Conservation (phyloP, 768 basidiomycete genomes). For the Tricholoma hemisulphureum region DNA sequence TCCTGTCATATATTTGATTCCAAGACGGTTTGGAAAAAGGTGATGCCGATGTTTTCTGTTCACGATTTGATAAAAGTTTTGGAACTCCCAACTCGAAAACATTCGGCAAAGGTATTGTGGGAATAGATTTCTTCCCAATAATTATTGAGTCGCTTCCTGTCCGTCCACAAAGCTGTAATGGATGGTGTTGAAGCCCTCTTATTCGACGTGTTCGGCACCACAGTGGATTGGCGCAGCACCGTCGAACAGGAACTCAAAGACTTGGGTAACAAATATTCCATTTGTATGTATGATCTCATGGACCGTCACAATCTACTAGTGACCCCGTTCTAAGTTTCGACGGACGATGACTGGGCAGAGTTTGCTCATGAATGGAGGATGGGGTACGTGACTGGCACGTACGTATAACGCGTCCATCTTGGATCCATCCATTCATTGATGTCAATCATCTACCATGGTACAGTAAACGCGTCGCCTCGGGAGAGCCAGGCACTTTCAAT, state of each 20-base stretch:
- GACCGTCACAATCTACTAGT: background rate
- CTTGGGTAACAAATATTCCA: slow-evolving; percentile 26
- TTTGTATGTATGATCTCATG: slow-evolving; percentile 19
- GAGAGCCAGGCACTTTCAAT: slow-evolving; percentile 47
- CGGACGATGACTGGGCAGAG: slow-evolving; percentile 38
- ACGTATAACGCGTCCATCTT: slow-evolving; percentile 13
- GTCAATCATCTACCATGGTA: background rate
- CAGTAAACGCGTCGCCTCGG: slow-evolving; percentile 44
- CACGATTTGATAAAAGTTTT: too few species aligned
- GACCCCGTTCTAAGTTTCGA: slow-evolving; percentile 2
- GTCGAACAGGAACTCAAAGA: slow-evolving; percentile 31
- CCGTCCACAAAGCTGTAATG: too few species aligned
- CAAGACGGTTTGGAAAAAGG: too few species aligned
- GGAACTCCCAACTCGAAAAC: too few species aligned
- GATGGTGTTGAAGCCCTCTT: slow-evolving; percentile 39
- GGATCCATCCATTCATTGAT: background rate
- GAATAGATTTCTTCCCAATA: too few species aligned
- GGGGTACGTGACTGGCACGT: slow-evolving; percentile 51
- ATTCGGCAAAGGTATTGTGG: too few species aligned
- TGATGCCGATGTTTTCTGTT: too few species aligned
- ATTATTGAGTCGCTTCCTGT: too few species aligned
- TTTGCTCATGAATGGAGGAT: slow-evolving; percentile 60
- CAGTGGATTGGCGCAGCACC: slow-evolving; percentile 45
- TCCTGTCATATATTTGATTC: too few species aligned
- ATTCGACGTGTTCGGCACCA: slow-evolving; percentile 53